Evolutionary conservation across 1,139 yeast species (phyloP), one percentile per base, ranked within the genome.

Genomic region (Debaryomyces robertsiae): DNA sequence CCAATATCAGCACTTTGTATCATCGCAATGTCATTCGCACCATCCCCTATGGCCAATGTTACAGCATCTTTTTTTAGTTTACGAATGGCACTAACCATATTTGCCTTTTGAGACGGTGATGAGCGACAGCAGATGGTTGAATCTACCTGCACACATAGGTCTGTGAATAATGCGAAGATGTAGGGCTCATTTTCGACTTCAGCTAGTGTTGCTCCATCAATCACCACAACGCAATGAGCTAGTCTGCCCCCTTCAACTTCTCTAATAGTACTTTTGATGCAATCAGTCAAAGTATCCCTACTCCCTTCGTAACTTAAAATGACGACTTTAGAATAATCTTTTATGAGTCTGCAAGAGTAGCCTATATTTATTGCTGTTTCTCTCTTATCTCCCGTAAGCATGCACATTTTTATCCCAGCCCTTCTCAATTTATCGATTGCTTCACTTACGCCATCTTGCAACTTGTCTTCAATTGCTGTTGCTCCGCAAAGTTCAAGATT

Each of bases 21-120:
- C 99, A 93, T 93, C 2, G 98, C 98, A 60, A 93, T 90, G 62
- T 93, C 99, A 58, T 93, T 93, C 1, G 99, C 98, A 52, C 99
- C 99, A 66, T 93, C 99, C n/a, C 98, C 99, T 57, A 94, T 88
- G 0, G 98, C 98, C 46, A 94, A 72, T 0, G 97, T 89, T 5
- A 93, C 96, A 22, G 87, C 73, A 6, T 69, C 67, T 39, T 74
- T 81, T 49, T 84, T 77, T 46, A 84, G 67, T 22, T 73, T 69
- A 40, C 98, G 75, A 11, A 94, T 89, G 17, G 84, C 77, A 27
- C 79, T 66, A 1, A 93, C 98, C 88, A 94, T 84, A 30, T 79
- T 73, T 0, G 98, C 96, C 64, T 93, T 93, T 61, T 93, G 99
- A 0, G 97, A 83, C 0, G 99, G 99, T 13, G 96, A 85, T 0